phyloP scores from a whole-genome alignment of 164 flowering plant species.

The Stephania yunnanensis region DNA sequence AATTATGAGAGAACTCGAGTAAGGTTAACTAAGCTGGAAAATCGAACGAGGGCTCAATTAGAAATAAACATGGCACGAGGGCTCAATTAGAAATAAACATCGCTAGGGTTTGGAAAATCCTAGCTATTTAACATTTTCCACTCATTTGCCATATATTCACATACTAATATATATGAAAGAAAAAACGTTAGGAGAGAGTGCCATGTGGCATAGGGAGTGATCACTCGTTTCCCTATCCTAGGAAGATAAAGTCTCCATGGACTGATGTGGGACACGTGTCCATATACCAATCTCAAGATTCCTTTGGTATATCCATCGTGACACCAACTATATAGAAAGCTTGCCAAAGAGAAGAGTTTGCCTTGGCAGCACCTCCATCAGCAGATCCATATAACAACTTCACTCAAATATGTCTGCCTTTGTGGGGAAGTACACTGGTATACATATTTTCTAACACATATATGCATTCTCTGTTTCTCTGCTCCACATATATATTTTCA shows the following conservation, averaged over 20 bases:
- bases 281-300: conserved; percentile 3
- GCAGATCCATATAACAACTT: no score
- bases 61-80: no score
- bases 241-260: conserved; percentile 47
- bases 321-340: conserved; percentile 24
- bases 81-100: neutral
- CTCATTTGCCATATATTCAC: no score
- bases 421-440: conserved; percentile 85
- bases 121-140: no score
- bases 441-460: neutral
- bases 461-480: neutral
- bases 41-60: neutral
- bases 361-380: no score
- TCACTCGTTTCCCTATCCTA: conserved; percentile 49
- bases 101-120: no score
- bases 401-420: conserved; percentile 63
- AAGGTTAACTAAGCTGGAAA: no score
- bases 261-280: conserved; percentile 49
- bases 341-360: conserved; percentile 11
- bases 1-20: no score
- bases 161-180: no score
- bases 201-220: conserved; percentile 32
- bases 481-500: neutral
- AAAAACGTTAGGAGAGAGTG: neutral
- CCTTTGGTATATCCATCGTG: conserved; percentile 29